Evolutionary conservation across 78 protist species (phyloP).

Genomic region (Dictyostelium brefeldianum): DNA sequence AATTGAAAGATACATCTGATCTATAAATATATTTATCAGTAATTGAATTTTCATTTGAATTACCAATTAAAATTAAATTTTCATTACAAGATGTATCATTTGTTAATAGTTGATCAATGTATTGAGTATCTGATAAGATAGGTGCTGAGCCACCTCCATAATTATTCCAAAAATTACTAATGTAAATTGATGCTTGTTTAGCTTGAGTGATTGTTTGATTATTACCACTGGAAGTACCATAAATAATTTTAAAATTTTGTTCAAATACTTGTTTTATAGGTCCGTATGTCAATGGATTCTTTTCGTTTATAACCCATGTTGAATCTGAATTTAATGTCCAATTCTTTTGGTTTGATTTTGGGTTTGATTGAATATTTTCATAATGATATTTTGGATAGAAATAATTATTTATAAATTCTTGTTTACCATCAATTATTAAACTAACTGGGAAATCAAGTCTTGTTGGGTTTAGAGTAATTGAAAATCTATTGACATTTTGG

Average conservation of each 20-base stretch:
- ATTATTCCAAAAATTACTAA: constrained; percentile 35
- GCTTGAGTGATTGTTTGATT: background rate
- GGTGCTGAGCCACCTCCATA: constrained; percentile 37
- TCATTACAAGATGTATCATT: background rate
- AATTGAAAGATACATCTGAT: background rate
- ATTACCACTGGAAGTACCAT: background rate
- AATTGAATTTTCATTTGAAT: constrained; percentile 16
- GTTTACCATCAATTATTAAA: constrained; percentile 24
- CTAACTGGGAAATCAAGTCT: background rate
- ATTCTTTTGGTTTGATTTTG: background rate
- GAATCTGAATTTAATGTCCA: constrained; percentile 1
- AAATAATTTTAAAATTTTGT: constrained; percentile 25
- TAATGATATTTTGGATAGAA: constrained; percentile 22
- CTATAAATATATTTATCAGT: background rate
- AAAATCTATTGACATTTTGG: constrained; percentile 32
- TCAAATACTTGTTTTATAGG: constrained; percentile 60
- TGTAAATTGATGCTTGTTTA: constrained; percentile 25
- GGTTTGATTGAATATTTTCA: background rate
- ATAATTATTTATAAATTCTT: background rate
- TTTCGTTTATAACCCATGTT: constrained; percentile 7
- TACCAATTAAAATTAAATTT: constrained; percentile 50
- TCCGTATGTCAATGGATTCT: constrained; percentile 36
- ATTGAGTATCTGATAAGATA: constrained; percentile 31
- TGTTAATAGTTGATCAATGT: background rate
- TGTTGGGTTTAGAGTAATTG: background rate